Percentiles rank a stretch among this genome's conserved stretches.
Evolutionary conservation across 176 grass and related monocot species (phyloP).

Genomic region (Paspalum vaginatum): DNA sequence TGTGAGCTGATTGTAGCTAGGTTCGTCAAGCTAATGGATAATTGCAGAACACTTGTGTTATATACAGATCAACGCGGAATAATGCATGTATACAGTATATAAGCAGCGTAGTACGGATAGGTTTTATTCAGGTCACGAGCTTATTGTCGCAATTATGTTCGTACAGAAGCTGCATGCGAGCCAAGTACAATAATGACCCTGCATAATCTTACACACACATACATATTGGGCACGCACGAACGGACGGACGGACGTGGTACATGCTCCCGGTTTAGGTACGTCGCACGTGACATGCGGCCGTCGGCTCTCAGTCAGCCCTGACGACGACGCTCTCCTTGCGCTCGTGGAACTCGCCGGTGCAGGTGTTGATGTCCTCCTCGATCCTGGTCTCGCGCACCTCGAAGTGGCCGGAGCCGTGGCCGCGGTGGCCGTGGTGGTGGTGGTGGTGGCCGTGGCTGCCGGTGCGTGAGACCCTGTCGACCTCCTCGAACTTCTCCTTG

Average conservation of each 20-base stretch:
- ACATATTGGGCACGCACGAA: not conserved
- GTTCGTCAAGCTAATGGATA: too few species aligned
- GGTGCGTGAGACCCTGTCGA: constrained; percentile 1
- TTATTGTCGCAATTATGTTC: constrained; percentile 34
- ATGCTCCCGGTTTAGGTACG: not conserved
- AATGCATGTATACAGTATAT: not conserved
- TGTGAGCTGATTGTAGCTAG: too few species aligned
- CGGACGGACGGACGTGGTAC: too few species aligned
- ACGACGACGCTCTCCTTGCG: constrained; percentile 42
- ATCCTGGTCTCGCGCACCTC: constrained; percentile 43
- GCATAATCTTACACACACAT: not conserved
- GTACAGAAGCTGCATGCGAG: not conserved
- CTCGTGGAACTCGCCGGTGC: constrained; percentile 56
- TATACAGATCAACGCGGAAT: too few species aligned
- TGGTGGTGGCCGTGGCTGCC: not conserved
- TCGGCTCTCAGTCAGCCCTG: constrained; percentile 32
- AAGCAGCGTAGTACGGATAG: not conserved
- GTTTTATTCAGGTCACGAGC: constrained; percentile 34
- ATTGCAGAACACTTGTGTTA: too few species aligned
- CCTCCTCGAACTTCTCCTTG: constrained; percentile 51
- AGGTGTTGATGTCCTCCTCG: constrained; percentile 51
- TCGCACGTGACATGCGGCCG: not conserved
- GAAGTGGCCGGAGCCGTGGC: constrained; percentile 34
- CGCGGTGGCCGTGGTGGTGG: not conserved
- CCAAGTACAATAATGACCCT: constrained; percentile 4